Evolutionary conservation across 2,329 filamentous ascomycete genomes (phyloP).

Genomic region (Neoscytalidium dimidiatum): DNA sequence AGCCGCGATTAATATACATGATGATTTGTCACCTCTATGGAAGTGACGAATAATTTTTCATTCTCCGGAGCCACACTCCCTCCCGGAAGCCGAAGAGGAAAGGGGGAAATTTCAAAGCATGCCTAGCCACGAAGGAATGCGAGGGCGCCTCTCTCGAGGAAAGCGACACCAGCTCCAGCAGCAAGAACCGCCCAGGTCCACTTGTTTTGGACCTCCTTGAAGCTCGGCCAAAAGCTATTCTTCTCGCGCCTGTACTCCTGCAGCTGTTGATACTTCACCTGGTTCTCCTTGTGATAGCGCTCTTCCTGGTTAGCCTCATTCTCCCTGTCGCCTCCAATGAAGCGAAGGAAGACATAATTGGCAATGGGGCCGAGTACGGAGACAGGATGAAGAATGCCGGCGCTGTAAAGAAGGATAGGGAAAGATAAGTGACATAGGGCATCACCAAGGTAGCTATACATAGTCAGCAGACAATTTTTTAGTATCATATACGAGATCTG

Average conservation of each 20-base stretch:
- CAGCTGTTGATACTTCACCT: conserved; percentile 56
- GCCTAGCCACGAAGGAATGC: conserved; percentile 15
- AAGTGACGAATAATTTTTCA: background rate
- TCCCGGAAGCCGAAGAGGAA: background rate
- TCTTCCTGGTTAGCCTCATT: conserved; percentile 56
- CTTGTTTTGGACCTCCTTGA: conserved; percentile 53
- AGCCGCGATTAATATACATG: conserved; percentile 1
- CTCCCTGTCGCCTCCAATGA: conserved; percentile 57
- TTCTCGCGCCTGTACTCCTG: conserved; percentile 55
- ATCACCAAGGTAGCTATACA: conserved; percentile 61
- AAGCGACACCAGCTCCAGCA: conserved; percentile 51
- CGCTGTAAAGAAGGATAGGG: conserved; percentile 58
- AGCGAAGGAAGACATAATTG: conserved; percentile 62
- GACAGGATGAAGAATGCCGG: conserved; percentile 56
- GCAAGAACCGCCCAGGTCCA: conserved; percentile 59
- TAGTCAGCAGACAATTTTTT: conserved; percentile 15
- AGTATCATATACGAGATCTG: background rate
- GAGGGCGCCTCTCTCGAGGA: conserved; percentile 47
- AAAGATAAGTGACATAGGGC: conserved; percentile 61
- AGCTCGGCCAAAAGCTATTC: conserved; percentile 62
- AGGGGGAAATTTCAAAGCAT: background rate
- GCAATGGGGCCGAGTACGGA: conserved; percentile 57
- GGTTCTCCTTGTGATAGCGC: conserved; percentile 54
- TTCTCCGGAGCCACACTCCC: background rate
- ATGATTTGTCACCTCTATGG: background rate